Evolutionary conservation across 2,329 filamentous ascomycete species (phyloP).

Genomic region (Magnaporthales sp.): DNA sequence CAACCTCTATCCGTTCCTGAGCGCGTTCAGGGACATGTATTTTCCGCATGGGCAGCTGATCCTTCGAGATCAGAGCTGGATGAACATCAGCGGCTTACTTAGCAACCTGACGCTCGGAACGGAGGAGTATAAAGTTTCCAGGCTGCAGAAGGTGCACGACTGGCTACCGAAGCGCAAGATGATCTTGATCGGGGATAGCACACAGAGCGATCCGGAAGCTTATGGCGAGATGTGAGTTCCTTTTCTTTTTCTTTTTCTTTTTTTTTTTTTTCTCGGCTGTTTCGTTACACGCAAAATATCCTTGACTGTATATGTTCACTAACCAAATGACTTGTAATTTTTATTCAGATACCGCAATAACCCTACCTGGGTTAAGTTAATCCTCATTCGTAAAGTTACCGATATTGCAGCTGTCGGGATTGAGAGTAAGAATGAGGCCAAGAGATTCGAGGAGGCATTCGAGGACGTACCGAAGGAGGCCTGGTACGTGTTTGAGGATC

Average conservation of each 20-base stretch:
- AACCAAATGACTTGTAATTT: not conserved
- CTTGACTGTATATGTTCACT: conserved; percentile 6
- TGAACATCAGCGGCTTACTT: conserved; percentile 72
- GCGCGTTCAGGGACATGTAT: conserved; percentile 58
- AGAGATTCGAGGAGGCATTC: conserved; percentile 79
- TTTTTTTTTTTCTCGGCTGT: too few relatives aligned
- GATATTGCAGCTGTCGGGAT: conserved; percentile 64
- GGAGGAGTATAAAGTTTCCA: conserved; percentile 75
- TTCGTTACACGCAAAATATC: not conserved
- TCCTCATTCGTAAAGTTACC: conserved; percentile 77
- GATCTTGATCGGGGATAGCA: conserved; percentile 83
- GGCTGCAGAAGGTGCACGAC: conserved; percentile 66
- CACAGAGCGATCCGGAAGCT: conserved; percentile 82
- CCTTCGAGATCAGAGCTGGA: conserved; percentile 78
- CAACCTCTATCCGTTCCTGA: conserved; percentile 85
- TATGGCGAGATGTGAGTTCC: conserved; percentile 69
- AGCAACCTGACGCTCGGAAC: conserved; percentile 73
- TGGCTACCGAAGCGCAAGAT: conserved; percentile 76
- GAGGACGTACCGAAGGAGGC: conserved; percentile 56
- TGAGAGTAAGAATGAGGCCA: conserved; percentile 62
- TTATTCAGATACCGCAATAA: conserved; percentile 46
- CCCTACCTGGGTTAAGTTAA: conserved; percentile 70
- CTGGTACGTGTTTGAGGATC: conserved; percentile 79
- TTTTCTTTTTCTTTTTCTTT: too few relatives aligned
- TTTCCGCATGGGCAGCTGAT: conserved; percentile 76